These are phyloP conservation scores for Jatropha podagrica DNA, from an alignment of 441 rosid genomes.

Conservation along the genomic window DNA sequence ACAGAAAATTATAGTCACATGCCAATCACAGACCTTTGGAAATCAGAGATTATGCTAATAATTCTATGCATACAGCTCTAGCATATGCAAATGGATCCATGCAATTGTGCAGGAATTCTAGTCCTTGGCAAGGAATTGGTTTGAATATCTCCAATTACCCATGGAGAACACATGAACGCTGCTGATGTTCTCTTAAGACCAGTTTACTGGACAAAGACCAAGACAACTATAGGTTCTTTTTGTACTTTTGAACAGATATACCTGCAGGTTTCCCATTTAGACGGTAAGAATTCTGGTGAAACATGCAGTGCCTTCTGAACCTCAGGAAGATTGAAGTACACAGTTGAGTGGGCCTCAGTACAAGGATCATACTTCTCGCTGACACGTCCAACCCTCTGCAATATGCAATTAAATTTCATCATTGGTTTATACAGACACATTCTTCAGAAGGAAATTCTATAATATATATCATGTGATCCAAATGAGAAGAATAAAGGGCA, in stretches of 20 bases:
- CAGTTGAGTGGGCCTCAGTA: constrained; percentile 73
- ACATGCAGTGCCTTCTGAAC: constrained; percentile 88
- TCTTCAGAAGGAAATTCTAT: constrained; percentile 1
- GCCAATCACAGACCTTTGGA: not conserved
- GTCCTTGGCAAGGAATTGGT: not conserved
- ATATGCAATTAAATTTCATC: constrained; percentile 22
- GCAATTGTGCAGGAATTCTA: not conserved
- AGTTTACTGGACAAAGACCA: not conserved
- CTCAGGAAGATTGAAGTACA: constrained; percentile 79
- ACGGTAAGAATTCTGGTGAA: constrained; percentile 55
- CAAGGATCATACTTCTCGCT: constrained; percentile 95
- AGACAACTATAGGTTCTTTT: not conserved
- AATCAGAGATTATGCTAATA: not conserved
- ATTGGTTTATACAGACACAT: not conserved
- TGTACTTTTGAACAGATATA: constrained; percentile 21
- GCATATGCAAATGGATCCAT: not conserved
- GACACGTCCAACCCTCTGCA: constrained; percentile 54
- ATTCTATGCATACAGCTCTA: not conserved
- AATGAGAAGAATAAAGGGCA: not conserved
- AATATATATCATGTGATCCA: too few relatives aligned
- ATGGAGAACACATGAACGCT: not conserved
- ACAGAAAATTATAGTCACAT: not conserved
- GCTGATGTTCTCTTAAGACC: not conserved
- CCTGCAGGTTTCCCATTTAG: constrained; percentile 95
- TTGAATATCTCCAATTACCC: not conserved